Base-by-base conservation (phyloP, 2,329 filamentous ascomycete genomes). In the Ceratocystis ficicola region DNA sequence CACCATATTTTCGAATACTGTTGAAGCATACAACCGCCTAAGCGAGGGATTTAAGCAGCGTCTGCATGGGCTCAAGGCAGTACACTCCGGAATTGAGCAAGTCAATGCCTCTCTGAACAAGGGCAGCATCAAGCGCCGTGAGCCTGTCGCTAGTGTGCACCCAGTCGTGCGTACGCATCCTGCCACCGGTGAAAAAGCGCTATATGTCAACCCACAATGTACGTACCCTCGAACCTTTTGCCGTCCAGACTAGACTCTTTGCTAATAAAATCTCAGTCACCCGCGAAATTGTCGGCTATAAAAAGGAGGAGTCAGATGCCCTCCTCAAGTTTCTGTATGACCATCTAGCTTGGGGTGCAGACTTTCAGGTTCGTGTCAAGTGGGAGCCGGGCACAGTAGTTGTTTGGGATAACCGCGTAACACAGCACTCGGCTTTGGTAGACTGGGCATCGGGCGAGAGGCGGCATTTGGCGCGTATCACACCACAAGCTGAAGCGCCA, bases 201-300 rank as follows among this genome's bases (percentile, higher is more conserved):
- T 95, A 6, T 95, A 83, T 70, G 83, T 95, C 32, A 95, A 95
- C 73, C 86, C 86, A 2, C 88, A 93, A 72, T 95, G 86, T 88
- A 76, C 6, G 52, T 57, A 80, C 84, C 75, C 59, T 6, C 10
- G 3, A 17, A 3, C n/a, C 17, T 17, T 8, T 61, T 36, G 30
- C 7, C 44, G 36, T 10, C 17, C 15, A 57, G 67, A 30, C 66
- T 52, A 48, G 20, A 1, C n/a, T 12, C 1, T 2, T 1, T 66
- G 62, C 65, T 48, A 50, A 65, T 44, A 1, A 63, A 25, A 22
- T 22, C 64, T 89, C 86, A 65, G 63, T 94, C 76, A 93, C 89
- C 3, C 85, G 89, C 63, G 80, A 86, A 36, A 93, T 95, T 65
- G 83, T 93, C 1, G 90, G 89, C 12, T 83, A 87, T 72, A 95